Percentiles rank a stretch among this genome's conserved stretches.
phyloP scores from a whole-genome alignment of 306 rosid genomes.

The Styphnolobium japonicum region DNA sequence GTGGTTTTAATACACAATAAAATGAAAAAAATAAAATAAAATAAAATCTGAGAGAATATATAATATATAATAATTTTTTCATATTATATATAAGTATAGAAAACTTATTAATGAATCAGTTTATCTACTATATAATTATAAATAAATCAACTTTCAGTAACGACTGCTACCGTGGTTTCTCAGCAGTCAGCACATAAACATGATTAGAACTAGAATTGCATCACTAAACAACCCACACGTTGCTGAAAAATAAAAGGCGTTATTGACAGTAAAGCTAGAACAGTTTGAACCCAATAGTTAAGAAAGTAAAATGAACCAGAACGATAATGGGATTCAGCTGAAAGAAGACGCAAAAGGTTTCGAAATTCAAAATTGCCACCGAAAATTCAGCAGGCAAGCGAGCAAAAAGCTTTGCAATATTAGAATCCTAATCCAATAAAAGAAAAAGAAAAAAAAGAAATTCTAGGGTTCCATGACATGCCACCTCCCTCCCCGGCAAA shows the following conservation, averaged over 20 bases:
- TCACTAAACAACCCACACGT: slow-evolving; percentile 18
- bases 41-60: background rate
- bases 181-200: background rate
- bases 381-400: background rate
- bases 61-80: background rate
- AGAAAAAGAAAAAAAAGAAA: background rate
- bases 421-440: slow-evolving; percentile 27
- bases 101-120: background rate
- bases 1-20: background rate
- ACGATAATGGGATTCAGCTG: slow-evolving; percentile 1
- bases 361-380: slow-evolving; percentile 1
- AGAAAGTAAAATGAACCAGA: background rate
- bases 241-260: slow-evolving; percentile 5
- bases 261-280: slow-evolving; percentile 8
- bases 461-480: slow-evolving; percentile 53
- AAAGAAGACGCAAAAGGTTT: background rate
- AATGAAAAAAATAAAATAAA: background rate
- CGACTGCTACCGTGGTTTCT: background rate
- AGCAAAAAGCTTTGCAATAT: background rate
- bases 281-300: background rate
- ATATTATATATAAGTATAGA: background rate
- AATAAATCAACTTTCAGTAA: background rate
- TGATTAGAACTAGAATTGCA: background rate
- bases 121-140: background rate
- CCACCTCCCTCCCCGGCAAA: background rate